Percentiles rank a stretch among this genome's conserved stretches.
These are phyloP conservation scores for Astrothelium subdiscretum DNA, from an alignment of 495 filamentous ascomycete genomes.

Conservation along the genomic window DNA sequence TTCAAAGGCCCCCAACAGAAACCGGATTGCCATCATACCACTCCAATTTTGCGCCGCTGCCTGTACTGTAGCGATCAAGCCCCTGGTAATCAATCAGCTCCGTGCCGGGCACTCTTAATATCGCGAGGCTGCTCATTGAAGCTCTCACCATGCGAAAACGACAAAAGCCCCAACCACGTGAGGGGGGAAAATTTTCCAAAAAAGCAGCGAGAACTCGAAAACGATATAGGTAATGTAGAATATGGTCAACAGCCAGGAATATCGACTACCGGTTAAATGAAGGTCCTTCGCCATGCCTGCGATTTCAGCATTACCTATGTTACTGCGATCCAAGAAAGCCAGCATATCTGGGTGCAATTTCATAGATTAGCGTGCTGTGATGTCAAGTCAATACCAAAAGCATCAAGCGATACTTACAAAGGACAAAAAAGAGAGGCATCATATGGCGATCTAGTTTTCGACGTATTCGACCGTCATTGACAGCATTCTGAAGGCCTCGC, in stretches of 20 bases:
- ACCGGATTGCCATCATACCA: conserved; percentile 9
- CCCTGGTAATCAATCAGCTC: not conserved
- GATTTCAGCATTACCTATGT: conserved; percentile 13
- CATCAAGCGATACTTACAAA: not conserved
- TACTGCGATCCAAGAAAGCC: conserved; percentile 16
- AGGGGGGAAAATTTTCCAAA: not conserved
- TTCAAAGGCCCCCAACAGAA: conserved; percentile 12
- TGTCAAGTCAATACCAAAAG: not conserved
- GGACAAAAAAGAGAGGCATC: not conserved
- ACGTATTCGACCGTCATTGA: not conserved
- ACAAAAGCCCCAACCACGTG: not conserved
- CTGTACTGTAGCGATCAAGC: not conserved
- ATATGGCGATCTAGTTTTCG: not conserved
- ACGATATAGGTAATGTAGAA: conserved; percentile 22
- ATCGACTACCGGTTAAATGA: not conserved
- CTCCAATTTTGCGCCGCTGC: conserved; percentile 5
- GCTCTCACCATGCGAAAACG: not conserved
- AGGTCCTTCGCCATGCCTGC: conserved; percentile 5
- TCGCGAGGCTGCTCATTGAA: not conserved
- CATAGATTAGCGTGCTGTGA: not conserved
- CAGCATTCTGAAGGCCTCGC: not conserved
- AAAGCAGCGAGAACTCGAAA: conserved; percentile 11
- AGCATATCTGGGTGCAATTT: conserved; percentile 5
- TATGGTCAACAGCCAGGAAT: conserved; percentile 3
- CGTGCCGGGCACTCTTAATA: not conserved